These are phyloP conservation scores for Globisporangium cystogenes DNA, from an alignment of 352 stramenopile species.

Conservation along the genomic window DNA sequence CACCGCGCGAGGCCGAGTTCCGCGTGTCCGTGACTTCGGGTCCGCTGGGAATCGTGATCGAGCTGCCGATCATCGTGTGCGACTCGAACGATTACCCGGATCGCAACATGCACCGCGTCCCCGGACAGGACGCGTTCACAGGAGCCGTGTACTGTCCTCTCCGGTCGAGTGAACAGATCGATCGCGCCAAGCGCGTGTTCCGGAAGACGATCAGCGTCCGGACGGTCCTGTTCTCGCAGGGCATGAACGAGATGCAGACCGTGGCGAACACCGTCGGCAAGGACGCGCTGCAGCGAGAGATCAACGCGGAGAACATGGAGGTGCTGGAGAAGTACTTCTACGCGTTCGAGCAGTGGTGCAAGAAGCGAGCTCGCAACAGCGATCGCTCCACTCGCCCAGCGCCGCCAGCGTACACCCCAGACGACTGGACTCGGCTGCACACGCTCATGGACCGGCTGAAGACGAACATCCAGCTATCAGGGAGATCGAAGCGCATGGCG, in stretches of 20 bases:
- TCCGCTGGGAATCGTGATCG: conserved; percentile 52
- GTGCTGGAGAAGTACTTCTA: conserved; percentile 53
- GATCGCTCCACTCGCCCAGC: not conserved
- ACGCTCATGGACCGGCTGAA: conserved; percentile 30
- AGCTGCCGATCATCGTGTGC: conserved; percentile 68
- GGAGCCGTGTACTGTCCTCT: conserved; percentile 67
- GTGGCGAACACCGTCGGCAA: conserved; percentile 87
- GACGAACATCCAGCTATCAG: conserved; percentile 35
- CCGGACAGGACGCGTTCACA: conserved; percentile 67
- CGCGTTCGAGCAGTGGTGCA: conserved; percentile 32
- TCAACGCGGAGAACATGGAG: conserved; percentile 71
- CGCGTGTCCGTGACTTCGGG: conserved; percentile 66
- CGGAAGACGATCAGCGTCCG: conserved; percentile 54
- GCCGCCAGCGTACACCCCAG: conserved; percentile 19
- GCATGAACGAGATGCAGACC: conserved; percentile 93
- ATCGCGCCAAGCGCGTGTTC: conserved; percentile 57
- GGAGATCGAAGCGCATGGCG: conserved; percentile 70
- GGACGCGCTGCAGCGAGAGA: conserved; percentile 71
- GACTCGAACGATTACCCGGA: conserved; percentile 28
- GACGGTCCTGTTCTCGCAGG: conserved; percentile 81
- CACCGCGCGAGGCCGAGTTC: conserved; percentile 53
- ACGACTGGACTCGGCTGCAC: conserved; percentile 29
- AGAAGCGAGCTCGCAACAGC: conserved; percentile 14
- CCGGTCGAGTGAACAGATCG: conserved; percentile 32
- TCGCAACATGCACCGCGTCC: conserved; percentile 66